These are phyloP conservation scores for Hysterangium stoloniferum DNA, from an alignment of 768 basidiomycete genomes.

Conservation along the genomic window DNA sequence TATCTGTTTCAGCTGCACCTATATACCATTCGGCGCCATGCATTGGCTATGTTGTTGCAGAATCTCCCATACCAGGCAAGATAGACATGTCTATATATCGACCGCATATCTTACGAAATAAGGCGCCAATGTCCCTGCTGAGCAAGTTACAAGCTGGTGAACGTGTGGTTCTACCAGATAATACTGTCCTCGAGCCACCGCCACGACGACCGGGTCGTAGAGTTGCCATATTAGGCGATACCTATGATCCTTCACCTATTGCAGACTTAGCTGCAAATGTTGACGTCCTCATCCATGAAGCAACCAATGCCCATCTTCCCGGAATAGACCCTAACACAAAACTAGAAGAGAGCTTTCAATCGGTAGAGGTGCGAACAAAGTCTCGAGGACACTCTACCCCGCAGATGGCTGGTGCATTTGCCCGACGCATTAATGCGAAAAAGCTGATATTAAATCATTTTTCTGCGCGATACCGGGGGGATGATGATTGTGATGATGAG, in stretches of 20 bases:
- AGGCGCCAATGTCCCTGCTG: constrained; percentile 62
- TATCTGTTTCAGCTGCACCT: constrained; percentile 69
- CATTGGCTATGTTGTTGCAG: constrained; percentile 68
- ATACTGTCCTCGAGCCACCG: constrained; percentile 65
- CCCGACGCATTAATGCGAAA: constrained; percentile 15
- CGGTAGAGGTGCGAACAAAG: constrained; percentile 16
- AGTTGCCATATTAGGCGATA: constrained; percentile 23
- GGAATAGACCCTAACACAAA: constrained; percentile 15
- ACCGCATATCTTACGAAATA: constrained; percentile 61
- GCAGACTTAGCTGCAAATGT: constrained; percentile 9
- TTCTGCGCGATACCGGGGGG: constrained; percentile 55
- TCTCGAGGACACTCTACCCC: constrained; percentile 26
- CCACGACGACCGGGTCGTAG: constrained; percentile 36
- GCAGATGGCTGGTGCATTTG: constrained; percentile 22
- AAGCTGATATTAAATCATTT: constrained; percentile 23
- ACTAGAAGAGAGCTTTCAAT: constrained; percentile 9
- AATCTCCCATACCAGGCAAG: constrained; percentile 69
- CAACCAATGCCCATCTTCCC: constrained; percentile 26
- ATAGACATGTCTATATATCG: constrained; percentile 62
- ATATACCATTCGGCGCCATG: constrained; percentile 77
- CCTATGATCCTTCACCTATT: constrained; percentile 21
- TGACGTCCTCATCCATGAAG: constrained; percentile 25
- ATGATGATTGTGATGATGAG: constrained; percentile 43
- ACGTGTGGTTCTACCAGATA: constrained; percentile 56
- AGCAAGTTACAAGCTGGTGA: constrained; percentile 58